phyloP scores from a whole-genome alignment of 2,329 filamentous ascomycete species.

The Penicillium sp. region DNA sequence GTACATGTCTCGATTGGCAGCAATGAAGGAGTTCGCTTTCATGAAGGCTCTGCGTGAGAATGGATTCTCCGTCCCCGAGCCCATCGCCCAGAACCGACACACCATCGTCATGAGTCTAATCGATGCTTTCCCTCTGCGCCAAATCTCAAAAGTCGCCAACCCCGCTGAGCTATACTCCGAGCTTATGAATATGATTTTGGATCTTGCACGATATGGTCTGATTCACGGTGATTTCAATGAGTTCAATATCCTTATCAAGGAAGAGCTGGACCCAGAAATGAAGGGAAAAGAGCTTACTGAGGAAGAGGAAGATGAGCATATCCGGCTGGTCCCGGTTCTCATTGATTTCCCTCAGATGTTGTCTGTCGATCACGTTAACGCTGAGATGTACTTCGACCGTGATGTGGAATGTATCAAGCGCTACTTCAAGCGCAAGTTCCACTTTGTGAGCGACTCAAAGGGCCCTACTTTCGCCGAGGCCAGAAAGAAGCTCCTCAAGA shows the following conservation, averaged over 20 bases:
- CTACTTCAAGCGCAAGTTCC: conserved; percentile 86
- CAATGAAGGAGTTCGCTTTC: conserved; percentile 91
- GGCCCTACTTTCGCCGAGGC: conserved; percentile 86
- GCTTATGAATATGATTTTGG: conserved; percentile 79
- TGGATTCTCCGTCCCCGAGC: conserved; percentile 85
- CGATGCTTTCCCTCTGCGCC: conserved; percentile 86
- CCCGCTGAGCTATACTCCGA: conserved; percentile 87
- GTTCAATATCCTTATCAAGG: conserved; percentile 95
- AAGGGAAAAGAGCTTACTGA: conserved; percentile 40
- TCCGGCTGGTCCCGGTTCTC: conserved; percentile 71
- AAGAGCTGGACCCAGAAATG: conserved; percentile 49
- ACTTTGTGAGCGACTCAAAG: conserved; percentile 75
- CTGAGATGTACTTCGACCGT: conserved; percentile 95
- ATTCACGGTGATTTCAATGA: conserved; percentile 99
- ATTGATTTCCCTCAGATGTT: conserved; percentile 99
- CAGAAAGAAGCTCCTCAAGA: conserved; percentile 65
- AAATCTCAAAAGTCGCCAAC: conserved; percentile 79
- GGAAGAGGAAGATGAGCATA: conserved; percentile 29
- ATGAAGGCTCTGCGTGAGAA: conserved; percentile 82
- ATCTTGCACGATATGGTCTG: conserved; percentile 77
- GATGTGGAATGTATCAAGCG: conserved; percentile 94
- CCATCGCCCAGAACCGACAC: conserved; percentile 84
- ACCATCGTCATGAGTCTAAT: conserved; percentile 95
- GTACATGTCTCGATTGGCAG: conserved; percentile 91
- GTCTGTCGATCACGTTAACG: conserved; percentile 88